These are phyloP conservation scores for Ceratocystis colombiana DNA, from an alignment of 2,329 filamentous ascomycete genomes.

Conservation along the genomic window DNA sequence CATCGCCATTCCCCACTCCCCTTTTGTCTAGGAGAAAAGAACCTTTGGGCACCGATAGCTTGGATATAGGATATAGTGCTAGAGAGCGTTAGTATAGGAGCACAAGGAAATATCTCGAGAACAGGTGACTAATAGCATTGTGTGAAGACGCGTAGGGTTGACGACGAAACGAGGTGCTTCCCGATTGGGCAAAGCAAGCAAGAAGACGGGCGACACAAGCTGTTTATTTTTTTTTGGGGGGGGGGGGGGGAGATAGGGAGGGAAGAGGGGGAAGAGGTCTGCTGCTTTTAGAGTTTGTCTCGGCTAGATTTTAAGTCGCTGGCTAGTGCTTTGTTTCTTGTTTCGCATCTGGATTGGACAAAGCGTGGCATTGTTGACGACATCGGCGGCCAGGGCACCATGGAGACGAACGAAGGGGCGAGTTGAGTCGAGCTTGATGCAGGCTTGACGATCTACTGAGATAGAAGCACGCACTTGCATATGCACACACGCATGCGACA, in stretches of 20 bases:
- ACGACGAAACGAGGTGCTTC: no score
- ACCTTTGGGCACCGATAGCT: no score
- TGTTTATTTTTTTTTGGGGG: not conserved
- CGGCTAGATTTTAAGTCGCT: not conserved
- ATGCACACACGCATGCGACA: not conserved
- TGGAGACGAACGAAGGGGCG: not conserved
- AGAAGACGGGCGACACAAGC: no score
- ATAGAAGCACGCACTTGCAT: not conserved
- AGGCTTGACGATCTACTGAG: not conserved
- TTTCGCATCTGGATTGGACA: not conserved
- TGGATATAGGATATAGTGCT: no score
- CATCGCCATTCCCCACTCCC: no score
- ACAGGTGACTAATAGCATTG: not conserved
- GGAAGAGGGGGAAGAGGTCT: not conserved
- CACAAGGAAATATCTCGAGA: not conserved
- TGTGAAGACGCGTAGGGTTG: not conserved
- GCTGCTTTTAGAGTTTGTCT: not conserved
- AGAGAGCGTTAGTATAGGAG: no score
- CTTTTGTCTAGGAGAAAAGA: no score
- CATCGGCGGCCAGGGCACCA: constrained; percentile 4
- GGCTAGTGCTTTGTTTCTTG: not conserved
- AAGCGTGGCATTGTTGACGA: not conserved
- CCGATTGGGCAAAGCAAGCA: no score
- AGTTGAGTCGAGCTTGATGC: no score
- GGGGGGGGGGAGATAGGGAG: not conserved